phyloP scores from a whole-genome alignment of 2,329 filamentous ascomycete genomes.

The Lasiodiplodia hormozganensis region DNA sequence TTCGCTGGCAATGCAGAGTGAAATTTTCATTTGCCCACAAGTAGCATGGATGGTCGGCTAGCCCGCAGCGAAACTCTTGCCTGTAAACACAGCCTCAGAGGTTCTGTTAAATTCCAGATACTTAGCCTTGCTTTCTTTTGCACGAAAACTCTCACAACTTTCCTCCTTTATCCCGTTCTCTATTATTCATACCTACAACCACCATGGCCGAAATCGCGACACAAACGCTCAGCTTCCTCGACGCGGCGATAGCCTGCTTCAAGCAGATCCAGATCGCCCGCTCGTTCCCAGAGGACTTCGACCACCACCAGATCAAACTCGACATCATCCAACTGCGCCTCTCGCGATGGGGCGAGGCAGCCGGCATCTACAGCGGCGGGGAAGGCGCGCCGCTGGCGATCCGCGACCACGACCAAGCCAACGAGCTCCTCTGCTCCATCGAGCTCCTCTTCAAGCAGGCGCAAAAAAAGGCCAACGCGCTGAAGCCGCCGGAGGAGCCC shows the following conservation, averaged over 20 bases:
- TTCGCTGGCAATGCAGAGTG: too few species aligned
- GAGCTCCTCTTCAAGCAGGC: background rate
- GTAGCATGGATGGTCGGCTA: too few species aligned
- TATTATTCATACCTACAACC: background rate
- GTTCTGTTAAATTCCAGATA: too few species aligned
- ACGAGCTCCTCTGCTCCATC: background rate
- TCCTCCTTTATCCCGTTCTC: too few species aligned
- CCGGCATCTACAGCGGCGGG: background rate
- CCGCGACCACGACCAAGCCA: background rate
- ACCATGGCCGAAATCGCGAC: slow-evolving; percentile 2
- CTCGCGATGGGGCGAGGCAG: slow-evolving; percentile 12
- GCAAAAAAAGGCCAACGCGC: background rate
- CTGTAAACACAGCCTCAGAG: too few species aligned
- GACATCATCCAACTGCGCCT: slow-evolving; percentile 13
- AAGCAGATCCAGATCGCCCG: slow-evolving; percentile 3
- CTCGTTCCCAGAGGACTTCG: background rate
- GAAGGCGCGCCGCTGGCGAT: background rate
- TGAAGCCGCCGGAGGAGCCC: background rate
- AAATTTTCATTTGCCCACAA: too few species aligned
- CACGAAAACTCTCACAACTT: too few species aligned
- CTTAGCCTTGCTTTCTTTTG: too few species aligned
- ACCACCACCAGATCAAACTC: background rate
- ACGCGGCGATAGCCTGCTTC: background rate
- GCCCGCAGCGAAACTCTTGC: too few species aligned
- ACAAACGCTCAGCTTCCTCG: background rate